Evolutionary conservation across 2,329 filamentous ascomycete genomes (phyloP).

Genomic region (Amauroascus verrucosus): DNA sequence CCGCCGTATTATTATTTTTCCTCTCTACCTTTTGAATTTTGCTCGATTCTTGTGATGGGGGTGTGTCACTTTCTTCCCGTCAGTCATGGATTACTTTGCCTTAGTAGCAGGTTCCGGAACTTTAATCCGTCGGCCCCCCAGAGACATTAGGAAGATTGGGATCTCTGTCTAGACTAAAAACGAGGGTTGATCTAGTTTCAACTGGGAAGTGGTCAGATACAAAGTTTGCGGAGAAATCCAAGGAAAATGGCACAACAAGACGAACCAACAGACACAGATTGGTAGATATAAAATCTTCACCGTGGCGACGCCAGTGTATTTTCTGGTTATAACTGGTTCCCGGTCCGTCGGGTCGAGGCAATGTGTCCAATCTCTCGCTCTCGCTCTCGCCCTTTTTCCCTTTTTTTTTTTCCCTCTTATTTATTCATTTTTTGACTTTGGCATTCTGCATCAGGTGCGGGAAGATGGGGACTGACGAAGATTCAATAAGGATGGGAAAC

Average conservation of each 20-base stretch:
- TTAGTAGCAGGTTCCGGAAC: too few relatives aligned
- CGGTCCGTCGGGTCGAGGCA: slow-evolving; percentile 10
- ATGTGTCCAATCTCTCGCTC: background rate
- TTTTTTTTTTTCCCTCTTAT: background rate
- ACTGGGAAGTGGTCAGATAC: background rate
- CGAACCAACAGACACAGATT: background rate
- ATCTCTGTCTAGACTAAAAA: too few relatives aligned
- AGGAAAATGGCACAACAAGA: background rate
- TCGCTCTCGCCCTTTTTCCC: too few relatives aligned
- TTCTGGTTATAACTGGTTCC: slow-evolving; percentile 14
- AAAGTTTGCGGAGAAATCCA: background rate
- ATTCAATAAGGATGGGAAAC: background rate
- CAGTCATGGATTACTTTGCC: too few relatives aligned
- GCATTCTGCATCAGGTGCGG: background rate
- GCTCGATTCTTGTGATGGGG: too few relatives aligned
- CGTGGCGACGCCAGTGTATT: background rate
- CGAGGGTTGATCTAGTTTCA: too few relatives aligned
- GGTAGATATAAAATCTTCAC: background rate
- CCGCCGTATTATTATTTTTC: too few relatives aligned
- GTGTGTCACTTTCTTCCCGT: too few relatives aligned
- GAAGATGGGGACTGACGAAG: background rate
- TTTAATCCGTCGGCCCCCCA: too few relatives aligned
- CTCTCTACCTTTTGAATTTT: too few relatives aligned
- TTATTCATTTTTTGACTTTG: too few relatives aligned
- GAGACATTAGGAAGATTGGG: too few relatives aligned